These are phyloP conservation scores for Penicillium sp. DNA, from an alignment of 2,329 filamentous ascomycete genomes.

Conservation along the genomic window DNA sequence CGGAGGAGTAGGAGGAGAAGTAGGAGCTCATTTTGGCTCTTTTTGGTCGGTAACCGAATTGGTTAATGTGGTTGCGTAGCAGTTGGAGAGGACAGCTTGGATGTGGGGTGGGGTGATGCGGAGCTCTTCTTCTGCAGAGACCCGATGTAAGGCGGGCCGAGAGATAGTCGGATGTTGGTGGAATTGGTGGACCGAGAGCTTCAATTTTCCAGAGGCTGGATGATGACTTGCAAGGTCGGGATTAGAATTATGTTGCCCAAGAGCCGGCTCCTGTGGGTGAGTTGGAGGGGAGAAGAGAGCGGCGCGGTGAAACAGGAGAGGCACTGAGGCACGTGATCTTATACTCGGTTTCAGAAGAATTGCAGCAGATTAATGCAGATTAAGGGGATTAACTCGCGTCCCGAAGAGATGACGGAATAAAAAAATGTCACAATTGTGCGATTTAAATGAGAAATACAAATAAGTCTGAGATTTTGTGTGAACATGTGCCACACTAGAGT, in stretches of 20 bases:
- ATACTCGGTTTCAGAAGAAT: constrained; percentile 13
- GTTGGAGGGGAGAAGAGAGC: background rate
- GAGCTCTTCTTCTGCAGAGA: constrained; percentile 17
- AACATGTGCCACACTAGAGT: too few relatives aligned
- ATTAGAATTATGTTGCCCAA: constrained; percentile 15
- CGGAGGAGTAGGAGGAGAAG: constrained; percentile 68
- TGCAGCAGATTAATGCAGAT: background rate
- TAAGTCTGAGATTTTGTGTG: too few relatives aligned
- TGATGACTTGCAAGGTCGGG: background rate
- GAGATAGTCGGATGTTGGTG: background rate
- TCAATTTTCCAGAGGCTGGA: background rate
- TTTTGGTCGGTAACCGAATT: background rate
- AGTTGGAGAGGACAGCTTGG: constrained; percentile 18
- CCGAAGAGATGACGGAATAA: too few relatives aligned
- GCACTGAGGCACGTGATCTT: constrained; percentile 21
- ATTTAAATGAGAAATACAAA: too few relatives aligned
- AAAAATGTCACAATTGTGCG: too few relatives aligned
- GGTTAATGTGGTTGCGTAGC: constrained; percentile 5
- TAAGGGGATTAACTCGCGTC: too few relatives aligned
- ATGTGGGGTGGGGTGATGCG: constrained; percentile 29
- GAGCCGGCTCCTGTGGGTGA: constrained; percentile 25
- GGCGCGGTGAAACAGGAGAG: constrained; percentile 11
- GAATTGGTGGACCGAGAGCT: background rate
- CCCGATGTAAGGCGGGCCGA: constrained; percentile 3
- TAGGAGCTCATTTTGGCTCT: constrained; percentile 70